Percentiles rank a stretch among this genome's conserved stretches.
These are phyloP conservation scores for Nicotiana paniculata DNA, from an alignment of 257 asterid species.

Conservation along the genomic window DNA sequence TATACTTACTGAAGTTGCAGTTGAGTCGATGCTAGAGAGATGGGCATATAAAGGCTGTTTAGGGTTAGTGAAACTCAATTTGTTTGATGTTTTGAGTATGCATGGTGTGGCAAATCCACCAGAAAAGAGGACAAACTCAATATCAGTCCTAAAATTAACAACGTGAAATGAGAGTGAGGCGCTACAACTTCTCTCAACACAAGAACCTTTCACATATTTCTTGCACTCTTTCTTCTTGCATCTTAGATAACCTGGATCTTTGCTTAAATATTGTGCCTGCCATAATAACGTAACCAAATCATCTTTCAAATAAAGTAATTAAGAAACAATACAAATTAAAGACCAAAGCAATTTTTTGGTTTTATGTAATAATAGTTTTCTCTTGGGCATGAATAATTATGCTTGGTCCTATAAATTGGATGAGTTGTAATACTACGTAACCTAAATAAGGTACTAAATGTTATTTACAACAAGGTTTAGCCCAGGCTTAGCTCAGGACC, in stretches of 20 bases:
- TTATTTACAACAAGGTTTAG: no score
- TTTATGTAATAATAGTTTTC: no score
- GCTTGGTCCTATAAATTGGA: no score
- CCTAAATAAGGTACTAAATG: no score
- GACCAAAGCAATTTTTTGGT: no score
- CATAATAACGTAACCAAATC: no score
- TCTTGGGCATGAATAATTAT: no score
- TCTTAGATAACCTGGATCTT: constrained; percentile 50
- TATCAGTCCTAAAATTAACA: constrained; percentile 67
- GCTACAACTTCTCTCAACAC: constrained; percentile 42
- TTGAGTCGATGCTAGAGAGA: constrained; percentile 52
- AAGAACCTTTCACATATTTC: constrained; percentile 19
- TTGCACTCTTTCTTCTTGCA: constrained; percentile 61
- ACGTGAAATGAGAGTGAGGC: constrained; percentile 63
- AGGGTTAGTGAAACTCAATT: constrained; percentile 51
- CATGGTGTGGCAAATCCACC: constrained; percentile 70
- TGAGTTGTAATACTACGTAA: no score
- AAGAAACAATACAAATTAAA: no score
- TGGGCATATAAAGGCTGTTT: constrained; percentile 62
- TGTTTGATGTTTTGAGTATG: constrained; percentile 31
- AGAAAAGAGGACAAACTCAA: constrained; percentile 56
- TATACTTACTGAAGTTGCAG: constrained; percentile 52
- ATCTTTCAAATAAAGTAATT: no score
- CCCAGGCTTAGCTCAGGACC: no score
- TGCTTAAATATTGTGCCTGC: constrained; percentile 68